A percentile compares a stretch with the other conserved stretches of the same genome.
Evolutionary conservation across 805 yeast species (phyloP).

Genomic region (Schwanniomyces pseudopolymorphus): DNA sequence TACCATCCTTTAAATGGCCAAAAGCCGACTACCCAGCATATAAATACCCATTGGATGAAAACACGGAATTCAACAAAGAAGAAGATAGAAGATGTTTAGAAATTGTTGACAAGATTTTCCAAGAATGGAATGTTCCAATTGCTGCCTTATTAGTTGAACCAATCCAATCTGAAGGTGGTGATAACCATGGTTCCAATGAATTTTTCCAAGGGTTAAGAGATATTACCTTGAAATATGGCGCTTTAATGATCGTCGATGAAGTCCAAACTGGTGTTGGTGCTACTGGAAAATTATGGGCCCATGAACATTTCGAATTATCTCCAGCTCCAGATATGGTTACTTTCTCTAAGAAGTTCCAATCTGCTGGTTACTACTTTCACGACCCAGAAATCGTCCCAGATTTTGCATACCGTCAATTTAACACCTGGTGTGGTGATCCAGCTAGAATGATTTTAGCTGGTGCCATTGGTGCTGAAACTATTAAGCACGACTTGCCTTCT

Average conservation of each 20-base stretch:
- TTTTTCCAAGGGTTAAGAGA: constrained; percentile 66
- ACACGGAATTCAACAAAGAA: constrained; percentile 59
- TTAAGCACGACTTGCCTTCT: constrained; percentile 56
- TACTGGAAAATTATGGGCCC: constrained; percentile 72
- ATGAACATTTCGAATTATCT: constrained; percentile 62
- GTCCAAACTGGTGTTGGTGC: constrained; percentile 78
- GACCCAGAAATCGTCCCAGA: constrained; percentile 59
- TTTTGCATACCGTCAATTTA: constrained; percentile 66
- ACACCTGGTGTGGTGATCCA: constrained; percentile 81
- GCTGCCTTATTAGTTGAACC: constrained; percentile 60
- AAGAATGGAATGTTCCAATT: constrained; percentile 69
- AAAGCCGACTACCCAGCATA: constrained; percentile 88
- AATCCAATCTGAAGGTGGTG: constrained; percentile 76
- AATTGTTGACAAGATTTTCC: constrained; percentile 69
- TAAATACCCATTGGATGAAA: constrained; percentile 76
- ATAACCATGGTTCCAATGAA: constrained; percentile 62
- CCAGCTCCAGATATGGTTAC: constrained; percentile 70
- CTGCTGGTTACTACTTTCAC: constrained; percentile 68
- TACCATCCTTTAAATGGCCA: constrained; percentile 97
- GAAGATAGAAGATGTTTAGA: constrained; percentile 84
- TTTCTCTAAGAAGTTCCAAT: constrained; percentile 70
- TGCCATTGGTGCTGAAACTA: constrained; percentile 66
- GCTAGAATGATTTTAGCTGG: constrained; percentile 70
- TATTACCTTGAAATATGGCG: constrained; percentile 54
- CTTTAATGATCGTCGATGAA: constrained; percentile 66